Evolutionary conservation across 768 basidiomycete species (phyloP).

Genomic region (Suillus ampliporus): DNA sequence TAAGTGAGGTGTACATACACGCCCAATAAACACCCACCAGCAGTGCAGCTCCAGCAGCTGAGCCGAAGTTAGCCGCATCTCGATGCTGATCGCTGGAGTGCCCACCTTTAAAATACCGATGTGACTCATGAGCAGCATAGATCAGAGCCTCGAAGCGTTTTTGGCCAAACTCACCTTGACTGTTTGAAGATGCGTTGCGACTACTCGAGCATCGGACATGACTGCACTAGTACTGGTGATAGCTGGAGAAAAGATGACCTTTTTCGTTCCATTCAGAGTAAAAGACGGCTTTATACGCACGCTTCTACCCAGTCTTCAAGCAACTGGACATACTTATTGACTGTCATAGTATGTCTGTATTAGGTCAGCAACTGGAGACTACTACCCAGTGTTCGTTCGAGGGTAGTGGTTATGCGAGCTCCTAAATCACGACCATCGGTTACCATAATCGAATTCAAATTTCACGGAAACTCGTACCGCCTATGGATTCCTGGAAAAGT

Average conservation of each 20-base stretch:
- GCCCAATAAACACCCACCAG: conserved; percentile 1
- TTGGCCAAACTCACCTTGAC: background rate
- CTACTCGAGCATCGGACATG: background rate
- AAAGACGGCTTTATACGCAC: background rate
- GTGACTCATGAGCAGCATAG: background rate
- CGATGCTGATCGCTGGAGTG: background rate
- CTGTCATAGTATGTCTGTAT: no score
- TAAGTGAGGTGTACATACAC: background rate
- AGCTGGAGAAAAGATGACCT: background rate
- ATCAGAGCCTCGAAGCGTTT: background rate
- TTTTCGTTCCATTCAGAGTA: no score
- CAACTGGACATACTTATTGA: no score
- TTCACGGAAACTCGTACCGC: no score
- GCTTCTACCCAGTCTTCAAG: no score
- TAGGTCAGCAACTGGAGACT: no score
- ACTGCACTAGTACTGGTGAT: background rate
- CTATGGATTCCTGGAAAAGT: background rate
- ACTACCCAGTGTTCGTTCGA: no score
- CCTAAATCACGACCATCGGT: background rate
- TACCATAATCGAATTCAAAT: no score
- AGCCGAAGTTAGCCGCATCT: background rate
- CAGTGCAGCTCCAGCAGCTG: background rate
- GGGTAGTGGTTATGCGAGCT: background rate
- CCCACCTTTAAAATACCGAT: background rate
- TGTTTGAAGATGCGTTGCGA: background rate